Conservation (phyloP, 768 basidiomycete species). For the Amanita muscaria region DNA sequence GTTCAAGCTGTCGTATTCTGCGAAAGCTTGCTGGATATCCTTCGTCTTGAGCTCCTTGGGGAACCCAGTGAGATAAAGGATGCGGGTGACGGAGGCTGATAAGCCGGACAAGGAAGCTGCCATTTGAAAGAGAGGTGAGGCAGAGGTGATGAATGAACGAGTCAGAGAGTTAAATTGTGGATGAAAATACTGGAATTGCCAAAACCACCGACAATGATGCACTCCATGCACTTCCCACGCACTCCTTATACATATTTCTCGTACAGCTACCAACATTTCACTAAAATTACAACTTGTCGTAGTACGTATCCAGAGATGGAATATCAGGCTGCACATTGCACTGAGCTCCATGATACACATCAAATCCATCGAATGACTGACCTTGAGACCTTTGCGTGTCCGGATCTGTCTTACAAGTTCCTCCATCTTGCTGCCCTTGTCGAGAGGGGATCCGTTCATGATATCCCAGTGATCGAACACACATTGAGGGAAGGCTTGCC, state of each 20-base stretch:
- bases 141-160: slow-evolving; percentile 7
- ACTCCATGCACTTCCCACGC: background rate
- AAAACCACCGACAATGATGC: background rate
- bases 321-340: slow-evolving; percentile 60
- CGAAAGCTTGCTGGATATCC: slow-evolving; percentile 87
- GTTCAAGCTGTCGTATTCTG: slow-evolving; percentile 75
- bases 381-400: slow-evolving; percentile 92
- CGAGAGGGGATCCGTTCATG: slow-evolving; percentile 75
- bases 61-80: slow-evolving; percentile 88
- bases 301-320: slow-evolving; percentile 80
- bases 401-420: slow-evolving; percentile 77
- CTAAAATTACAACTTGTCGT: slow-evolving; percentile 74
- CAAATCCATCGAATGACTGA: slow-evolving; percentile 18
- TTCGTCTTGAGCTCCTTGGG: slow-evolving; percentile 94
- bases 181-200: background rate
- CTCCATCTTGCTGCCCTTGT: slow-evolving; percentile 90
- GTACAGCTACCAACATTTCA: too few relatives aligned
- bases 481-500: slow-evolving; percentile 96
- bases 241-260: background rate
- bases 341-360: background rate
- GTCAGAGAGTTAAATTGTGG: slow-evolving; percentile 8
- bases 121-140: slow-evolving; percentile 31
- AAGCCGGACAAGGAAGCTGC: slow-evolving; percentile 69
- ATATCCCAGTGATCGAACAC: slow-evolving; percentile 92
- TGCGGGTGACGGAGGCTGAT: slow-evolving; percentile 93